Base-by-base conservation (phyloP, 441 rosid genomes). In the Gossypium lobatum region DNA sequence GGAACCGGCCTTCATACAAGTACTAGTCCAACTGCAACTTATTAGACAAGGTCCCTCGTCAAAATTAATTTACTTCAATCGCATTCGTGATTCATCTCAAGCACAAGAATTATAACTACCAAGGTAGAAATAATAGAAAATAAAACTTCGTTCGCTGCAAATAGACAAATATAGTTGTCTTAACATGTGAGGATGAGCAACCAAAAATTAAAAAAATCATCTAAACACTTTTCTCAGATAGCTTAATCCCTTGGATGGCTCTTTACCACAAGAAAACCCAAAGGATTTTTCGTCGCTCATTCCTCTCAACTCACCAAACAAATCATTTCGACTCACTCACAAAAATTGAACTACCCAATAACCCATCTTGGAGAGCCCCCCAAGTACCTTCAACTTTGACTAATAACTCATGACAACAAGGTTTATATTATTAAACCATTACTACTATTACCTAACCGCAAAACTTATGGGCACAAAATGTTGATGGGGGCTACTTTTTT, bases 401-500 rank as follows among this genome's bases (percentile, higher is more conserved):
- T 31, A 52, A 17, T 17, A 66, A 66, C 67, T 53, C 25, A 50
- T 5, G 21, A 55, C 59, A 39, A 28, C 23, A 21, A 46, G 7
- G 5, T n/a, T 60, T 52, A 57, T 21, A 25, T 42, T 50, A 64
- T 13, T 21, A 59, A 34, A 10, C 60, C 21, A 52, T 1, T 70
- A 1, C 2, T 58, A 64, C 16, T 6, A 71, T 62, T 31, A 79
- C 86, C 90, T 86, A 90, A 75, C 93, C 87, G 86, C 95, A 93
- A 91, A 90, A 93, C 88, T 90, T 85, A 90, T 63, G 79, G 88
- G 94, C 97, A 91, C 1, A 82, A 89, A 50, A 91, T 89, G 75
- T 91, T 85, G 79, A 88, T 77, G 48, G 90, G 82, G 53, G 82
- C 63, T 3, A 76, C 79, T 54, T 83, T 79, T 79, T 88, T 89